phyloP scores from a whole-genome alignment of 2,329 filamentous ascomycete species.

The Cephalotrichum gorgonifer region DNA sequence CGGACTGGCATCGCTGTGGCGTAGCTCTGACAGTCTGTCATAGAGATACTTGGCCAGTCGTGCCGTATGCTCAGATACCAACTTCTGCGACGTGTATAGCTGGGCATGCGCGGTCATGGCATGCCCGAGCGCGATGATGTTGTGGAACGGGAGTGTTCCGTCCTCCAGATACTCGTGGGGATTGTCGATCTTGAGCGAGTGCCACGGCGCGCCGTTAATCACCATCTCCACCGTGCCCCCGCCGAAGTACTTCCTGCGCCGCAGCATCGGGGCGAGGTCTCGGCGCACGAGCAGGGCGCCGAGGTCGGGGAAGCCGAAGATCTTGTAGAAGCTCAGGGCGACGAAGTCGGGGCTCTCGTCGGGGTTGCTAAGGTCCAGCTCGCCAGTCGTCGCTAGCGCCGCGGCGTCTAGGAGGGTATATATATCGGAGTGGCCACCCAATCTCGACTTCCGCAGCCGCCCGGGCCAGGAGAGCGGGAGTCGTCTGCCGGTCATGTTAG shows the following conservation, averaged over 20 bases:
- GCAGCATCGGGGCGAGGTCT: slow-evolving; percentile 52
- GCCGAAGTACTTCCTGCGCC: slow-evolving; percentile 71
- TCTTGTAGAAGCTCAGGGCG: slow-evolving; percentile 86
- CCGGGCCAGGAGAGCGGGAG: slow-evolving; percentile 61
- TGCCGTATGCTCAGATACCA: slow-evolving; percentile 60
- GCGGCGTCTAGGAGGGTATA: slow-evolving; percentile 80
- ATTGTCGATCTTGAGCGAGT: slow-evolving; percentile 60
- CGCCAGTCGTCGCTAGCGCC: slow-evolving; percentile 66
- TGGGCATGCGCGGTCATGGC: slow-evolving; percentile 60
- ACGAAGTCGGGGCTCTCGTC: slow-evolving; percentile 68
- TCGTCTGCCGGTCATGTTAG: slow-evolving; percentile 79
- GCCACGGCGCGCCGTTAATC: slow-evolving; percentile 69
- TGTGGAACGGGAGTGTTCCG: slow-evolving; percentile 84
- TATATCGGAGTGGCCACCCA: slow-evolving; percentile 16
- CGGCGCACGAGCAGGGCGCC: slow-evolving; percentile 77
- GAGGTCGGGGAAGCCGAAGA: slow-evolving; percentile 93
- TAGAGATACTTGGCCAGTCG: slow-evolving; percentile 52
- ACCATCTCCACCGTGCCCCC: slow-evolving; percentile 93
- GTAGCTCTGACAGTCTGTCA: slow-evolving; percentile 44
- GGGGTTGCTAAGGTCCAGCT: slow-evolving; percentile 57
- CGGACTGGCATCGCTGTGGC: slow-evolving; percentile 56
- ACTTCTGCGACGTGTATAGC: slow-evolving; percentile 62
- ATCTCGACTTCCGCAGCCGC: slow-evolving; percentile 24
- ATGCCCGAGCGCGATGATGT: slow-evolving; percentile 68
- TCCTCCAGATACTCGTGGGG: slow-evolving; percentile 83